A percentile compares a stretch with the other conserved stretches of the same genome.
Conservation (phyloP, 108 stramenopile genomes). For the Stephanodiscus minutulus region DNA sequence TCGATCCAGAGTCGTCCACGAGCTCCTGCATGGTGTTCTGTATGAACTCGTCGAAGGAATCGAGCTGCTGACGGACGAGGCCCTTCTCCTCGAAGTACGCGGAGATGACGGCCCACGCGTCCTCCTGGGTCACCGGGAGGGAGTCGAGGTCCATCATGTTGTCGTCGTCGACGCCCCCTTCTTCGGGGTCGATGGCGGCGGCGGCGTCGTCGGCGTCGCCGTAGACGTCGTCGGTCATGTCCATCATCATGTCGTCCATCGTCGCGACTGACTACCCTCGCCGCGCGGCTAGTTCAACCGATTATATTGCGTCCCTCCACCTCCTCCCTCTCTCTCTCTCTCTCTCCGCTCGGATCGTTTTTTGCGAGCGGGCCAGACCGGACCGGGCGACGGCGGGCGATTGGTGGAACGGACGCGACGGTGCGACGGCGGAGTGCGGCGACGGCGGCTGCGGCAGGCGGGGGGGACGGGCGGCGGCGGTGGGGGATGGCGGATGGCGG, state of each 20-base stretch:
- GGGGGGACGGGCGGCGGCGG: no score
- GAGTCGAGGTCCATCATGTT: constrained; percentile 62
- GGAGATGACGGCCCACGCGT: constrained; percentile 97
- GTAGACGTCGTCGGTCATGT: constrained; percentile 11
- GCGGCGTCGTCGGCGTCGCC: constrained; percentile 5
- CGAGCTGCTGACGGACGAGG: constrained; percentile 98
- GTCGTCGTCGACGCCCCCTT: no score
- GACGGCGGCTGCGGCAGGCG: neutral
- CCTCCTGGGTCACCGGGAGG: constrained; percentile 96
- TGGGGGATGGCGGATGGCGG: no score
- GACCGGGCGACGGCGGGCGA: no score
- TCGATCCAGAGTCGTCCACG: constrained; percentile 93
- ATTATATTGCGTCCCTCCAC: no score
- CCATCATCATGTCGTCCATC: neutral
- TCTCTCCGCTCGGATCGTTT: no score
- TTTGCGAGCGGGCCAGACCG: no score
- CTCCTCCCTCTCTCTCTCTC: no score
- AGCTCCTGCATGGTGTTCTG: constrained; percentile 98
- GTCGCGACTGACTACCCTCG: neutral
- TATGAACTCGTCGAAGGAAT: constrained; percentile 98
- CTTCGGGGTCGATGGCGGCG: constrained; percentile 9
- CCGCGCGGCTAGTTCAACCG: neutral
- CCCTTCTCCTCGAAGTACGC: constrained; percentile 99
- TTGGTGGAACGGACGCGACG: no score
- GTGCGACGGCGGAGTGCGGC: no score